A percentile compares a stretch with the other conserved stretches of the same genome.
Evolutionary conservation across 257 asterid genomes (phyloP).

Genomic region (Solanum dulcamara): DNA sequence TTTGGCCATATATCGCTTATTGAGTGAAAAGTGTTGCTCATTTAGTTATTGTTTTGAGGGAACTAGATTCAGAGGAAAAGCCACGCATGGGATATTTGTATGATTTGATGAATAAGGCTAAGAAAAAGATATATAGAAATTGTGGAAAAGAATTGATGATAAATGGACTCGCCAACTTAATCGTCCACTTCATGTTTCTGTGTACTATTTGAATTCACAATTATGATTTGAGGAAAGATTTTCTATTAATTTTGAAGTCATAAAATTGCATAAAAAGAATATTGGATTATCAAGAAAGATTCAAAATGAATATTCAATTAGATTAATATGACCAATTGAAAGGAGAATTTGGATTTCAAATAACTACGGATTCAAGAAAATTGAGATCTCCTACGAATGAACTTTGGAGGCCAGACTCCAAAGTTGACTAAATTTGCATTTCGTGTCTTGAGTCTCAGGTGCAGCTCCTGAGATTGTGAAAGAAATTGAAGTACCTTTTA

Average conservation of each 20-base stretch:
- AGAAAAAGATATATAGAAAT: not conserved
- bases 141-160: not conserved
- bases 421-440: not conserved
- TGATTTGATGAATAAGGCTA: not conserved
- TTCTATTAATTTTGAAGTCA: not conserved
- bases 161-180: not conserved
- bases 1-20: not conserved
- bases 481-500: not conserved
- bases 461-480: not conserved
- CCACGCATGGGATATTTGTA: not conserved
- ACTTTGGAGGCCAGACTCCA: not conserved
- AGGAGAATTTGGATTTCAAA: not conserved
- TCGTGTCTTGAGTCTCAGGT: not conserved
- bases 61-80: not conserved
- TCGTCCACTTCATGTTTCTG: not conserved
- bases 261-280: not conserved
- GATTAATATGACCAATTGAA: not conserved
- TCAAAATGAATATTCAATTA: not conserved
- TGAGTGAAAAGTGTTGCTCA: not conserved
- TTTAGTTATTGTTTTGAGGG: not conserved
- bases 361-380: not conserved
- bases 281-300: not conserved
- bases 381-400: not conserved
- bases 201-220: not conserved
- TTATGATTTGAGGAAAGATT: not conserved